Evolutionary conservation across 495 filamentous ascomycete genomes (phyloP).

Genomic region (Trichoderma gamsii): DNA sequence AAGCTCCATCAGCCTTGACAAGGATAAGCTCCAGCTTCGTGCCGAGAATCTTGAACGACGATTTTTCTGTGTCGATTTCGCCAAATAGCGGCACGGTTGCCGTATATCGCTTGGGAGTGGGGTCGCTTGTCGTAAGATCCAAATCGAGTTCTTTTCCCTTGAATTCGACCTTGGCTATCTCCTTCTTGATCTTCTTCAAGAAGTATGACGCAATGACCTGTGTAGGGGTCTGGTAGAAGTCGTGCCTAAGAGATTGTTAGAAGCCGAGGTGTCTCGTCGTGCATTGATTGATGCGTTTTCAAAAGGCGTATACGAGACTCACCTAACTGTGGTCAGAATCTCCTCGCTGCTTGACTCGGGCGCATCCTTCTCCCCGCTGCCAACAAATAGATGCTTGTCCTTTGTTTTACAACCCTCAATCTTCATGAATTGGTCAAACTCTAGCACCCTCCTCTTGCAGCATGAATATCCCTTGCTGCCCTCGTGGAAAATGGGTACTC

Average conservation of each 20-base stretch:
- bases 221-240: constrained; percentile 89
- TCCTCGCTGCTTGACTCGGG: constrained; percentile 46
- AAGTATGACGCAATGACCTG: constrained; percentile 88
- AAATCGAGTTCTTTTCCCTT: constrained; percentile 51
- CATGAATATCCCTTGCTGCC: constrained; percentile 95
- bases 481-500: constrained; percentile 88
- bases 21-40: constrained; percentile 90
- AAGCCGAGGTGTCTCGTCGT: not conserved
- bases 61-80: constrained; percentile 64
- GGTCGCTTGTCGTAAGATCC: constrained; percentile 77
- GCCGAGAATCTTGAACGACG: constrained; percentile 79
- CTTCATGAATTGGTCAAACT: constrained; percentile 97
- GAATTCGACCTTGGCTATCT: constrained; percentile 65
- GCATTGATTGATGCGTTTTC: not conserved
- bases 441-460: constrained; percentile 89
- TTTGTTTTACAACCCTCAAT: constrained; percentile 85
- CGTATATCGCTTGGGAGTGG: constrained; percentile 69
- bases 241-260: constrained; percentile 48
- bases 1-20: constrained; percentile 70
- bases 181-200: constrained; percentile 93
- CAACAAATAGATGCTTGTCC: constrained; percentile 77
- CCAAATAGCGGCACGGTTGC: constrained; percentile 69
- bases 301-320: constrained; percentile 24
- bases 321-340: constrained; percentile 65
- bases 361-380: constrained; percentile 63